These are phyloP conservation scores for Hypomontagnella submonticulosa DNA, from an alignment of 495 filamentous ascomycete genomes.

Conservation along the genomic window DNA sequence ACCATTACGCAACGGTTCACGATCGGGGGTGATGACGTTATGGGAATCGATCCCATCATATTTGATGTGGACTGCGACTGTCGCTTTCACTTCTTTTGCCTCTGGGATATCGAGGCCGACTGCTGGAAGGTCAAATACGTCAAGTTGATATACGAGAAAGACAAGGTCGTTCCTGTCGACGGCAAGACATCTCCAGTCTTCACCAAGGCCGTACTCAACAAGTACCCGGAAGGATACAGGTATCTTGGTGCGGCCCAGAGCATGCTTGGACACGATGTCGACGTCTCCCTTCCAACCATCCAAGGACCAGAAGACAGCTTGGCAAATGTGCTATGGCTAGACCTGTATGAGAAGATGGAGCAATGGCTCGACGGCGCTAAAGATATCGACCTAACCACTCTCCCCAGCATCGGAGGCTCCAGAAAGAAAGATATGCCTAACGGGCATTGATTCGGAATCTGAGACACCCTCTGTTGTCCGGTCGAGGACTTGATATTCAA, in stretches of 20 bases:
- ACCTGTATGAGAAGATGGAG: conserved; percentile 59
- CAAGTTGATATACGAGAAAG: conserved; percentile 75
- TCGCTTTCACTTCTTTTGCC: conserved; percentile 71
- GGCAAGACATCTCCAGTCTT: conserved; percentile 62
- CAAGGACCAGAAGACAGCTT: conserved; percentile 37
- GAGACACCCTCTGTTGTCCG: neutral
- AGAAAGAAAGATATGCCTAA: conserved; percentile 7
- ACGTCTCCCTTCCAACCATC: conserved; percentile 53
- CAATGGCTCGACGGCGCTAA: conserved; percentile 56
- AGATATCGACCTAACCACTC: conserved; percentile 42
- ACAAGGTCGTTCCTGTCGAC: conserved; percentile 70
- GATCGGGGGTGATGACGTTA: conserved; percentile 49
- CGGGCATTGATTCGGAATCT: neutral
- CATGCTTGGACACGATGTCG: conserved; percentile 57
- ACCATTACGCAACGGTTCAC: conserved; percentile 74
- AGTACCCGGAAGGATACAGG: conserved; percentile 66
- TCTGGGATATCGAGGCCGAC: conserved; percentile 52
- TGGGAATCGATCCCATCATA: conserved; percentile 49
- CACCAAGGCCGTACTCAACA: conserved; percentile 58
- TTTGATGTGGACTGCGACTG: conserved; percentile 72
- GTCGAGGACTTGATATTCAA: neutral
- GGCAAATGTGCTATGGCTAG: conserved; percentile 46
- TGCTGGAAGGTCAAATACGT: conserved; percentile 70
- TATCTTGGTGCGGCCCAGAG: conserved; percentile 63
- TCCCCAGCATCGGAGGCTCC: neutral